Evolutionary conservation across 768 basidiomycete species (phyloP).

Genomic region (Panaeolus papilionaceus): DNA sequence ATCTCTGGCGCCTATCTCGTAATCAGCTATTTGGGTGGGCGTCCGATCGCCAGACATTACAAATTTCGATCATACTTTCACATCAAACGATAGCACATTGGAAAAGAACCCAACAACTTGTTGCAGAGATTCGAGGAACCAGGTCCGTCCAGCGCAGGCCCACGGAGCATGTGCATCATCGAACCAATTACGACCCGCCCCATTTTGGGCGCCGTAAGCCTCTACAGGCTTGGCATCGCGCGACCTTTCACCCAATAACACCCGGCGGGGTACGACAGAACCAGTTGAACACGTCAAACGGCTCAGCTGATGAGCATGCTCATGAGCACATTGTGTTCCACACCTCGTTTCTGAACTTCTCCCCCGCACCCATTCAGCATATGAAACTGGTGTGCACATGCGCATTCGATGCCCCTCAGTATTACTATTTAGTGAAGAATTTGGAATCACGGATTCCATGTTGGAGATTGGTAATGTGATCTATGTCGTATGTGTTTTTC

Average conservation of each 20-base stretch:
- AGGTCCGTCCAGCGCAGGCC: no score
- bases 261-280: background rate
- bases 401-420: background rate
- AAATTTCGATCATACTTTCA: no score
- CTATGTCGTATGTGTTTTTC: background rate
- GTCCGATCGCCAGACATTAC: no score
- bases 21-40: no score
- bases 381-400: no score
- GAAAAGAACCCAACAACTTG: no score
- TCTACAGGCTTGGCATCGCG: background rate
- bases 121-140: no score
- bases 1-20: no score
- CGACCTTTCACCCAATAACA: background rate
- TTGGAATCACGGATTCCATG: background rate
- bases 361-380: no score
- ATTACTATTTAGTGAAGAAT: background rate
- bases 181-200: background rate
- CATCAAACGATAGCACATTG: no score
- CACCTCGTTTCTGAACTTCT: background rate
- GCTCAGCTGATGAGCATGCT: background rate
- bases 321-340: background rate
- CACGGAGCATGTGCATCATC: background rate
- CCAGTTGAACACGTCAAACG: background rate
- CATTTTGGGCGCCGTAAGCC: background rate
- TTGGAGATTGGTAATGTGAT: background rate